Evolutionary conservation across 768 basidiomycete species (phyloP).

Genomic region (Auriscalpium vulgare): DNA sequence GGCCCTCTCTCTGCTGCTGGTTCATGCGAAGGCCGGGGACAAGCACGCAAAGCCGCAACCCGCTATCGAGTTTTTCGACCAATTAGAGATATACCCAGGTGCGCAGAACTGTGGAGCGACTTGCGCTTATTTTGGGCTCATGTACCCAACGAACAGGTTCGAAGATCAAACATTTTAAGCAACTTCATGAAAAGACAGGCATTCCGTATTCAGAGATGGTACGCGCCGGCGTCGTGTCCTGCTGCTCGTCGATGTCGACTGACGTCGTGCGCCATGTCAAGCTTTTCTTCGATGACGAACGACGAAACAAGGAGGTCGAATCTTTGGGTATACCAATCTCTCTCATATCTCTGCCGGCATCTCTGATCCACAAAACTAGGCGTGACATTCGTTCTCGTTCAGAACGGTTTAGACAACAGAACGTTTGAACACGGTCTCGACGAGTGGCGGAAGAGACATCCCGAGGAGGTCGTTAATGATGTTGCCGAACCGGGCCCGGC

Average conservation of each 20-base stretch:
- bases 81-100: constrained; percentile 72
- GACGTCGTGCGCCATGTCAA: constrained; percentile 7
- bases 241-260: not conserved
- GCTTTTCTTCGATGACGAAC: constrained; percentile 48
- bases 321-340: constrained; percentile 20
- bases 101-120: not conserved
- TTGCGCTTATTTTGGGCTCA: too few species aligned
- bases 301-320: constrained; percentile 38
- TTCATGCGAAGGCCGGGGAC: constrained; percentile 34
- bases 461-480: not conserved
- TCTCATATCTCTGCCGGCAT: not conserved
- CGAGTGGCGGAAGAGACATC: constrained; percentile 1
- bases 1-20: constrained; percentile 56
- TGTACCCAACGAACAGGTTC: constrained; percentile 40
- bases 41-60: constrained; percentile 27
- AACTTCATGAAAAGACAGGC: constrained; percentile 46
- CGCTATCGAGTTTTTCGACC: constrained; percentile 59
- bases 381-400: constrained; percentile 1
- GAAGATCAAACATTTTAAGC: constrained; percentile 75
- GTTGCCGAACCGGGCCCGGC: not conserved
- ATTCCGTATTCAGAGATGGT: constrained; percentile 50
- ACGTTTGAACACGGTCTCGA: constrained; percentile 1
- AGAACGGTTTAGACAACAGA: not conserved
- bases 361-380: not conserved
- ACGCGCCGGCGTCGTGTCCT: not conserved